phyloP scores from a whole-genome alignment of 768 basidiomycete species.

The Neoboletus subvelutipes region DNA sequence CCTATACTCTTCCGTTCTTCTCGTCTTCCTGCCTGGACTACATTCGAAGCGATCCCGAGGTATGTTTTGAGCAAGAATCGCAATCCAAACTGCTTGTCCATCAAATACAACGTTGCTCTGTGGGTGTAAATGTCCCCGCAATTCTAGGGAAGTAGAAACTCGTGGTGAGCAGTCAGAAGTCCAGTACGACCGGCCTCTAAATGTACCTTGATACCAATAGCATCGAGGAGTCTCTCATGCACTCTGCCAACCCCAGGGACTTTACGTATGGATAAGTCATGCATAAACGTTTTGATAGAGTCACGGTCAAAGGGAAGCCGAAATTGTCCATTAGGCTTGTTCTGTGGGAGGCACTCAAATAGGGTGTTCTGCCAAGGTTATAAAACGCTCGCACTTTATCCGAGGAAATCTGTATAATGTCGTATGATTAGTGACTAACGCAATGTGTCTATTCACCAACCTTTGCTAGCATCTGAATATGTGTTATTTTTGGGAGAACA shows the following conservation, averaged over 20 bases:
- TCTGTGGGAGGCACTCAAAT: constrained; percentile 42
- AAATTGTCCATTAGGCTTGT: constrained; percentile 95
- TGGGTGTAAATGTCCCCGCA: constrained; percentile 87
- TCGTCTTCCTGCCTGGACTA: constrained; percentile 70
- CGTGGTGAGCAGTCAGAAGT: not conserved
- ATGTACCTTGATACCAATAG: constrained; percentile 75
- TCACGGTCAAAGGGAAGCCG: constrained; percentile 64
- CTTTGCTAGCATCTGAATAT: constrained; percentile 83
- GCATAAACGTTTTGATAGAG: constrained; percentile 74
- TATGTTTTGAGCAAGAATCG: constrained; percentile 73
- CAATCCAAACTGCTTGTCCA: constrained; percentile 88
- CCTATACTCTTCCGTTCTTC: constrained; percentile 93
- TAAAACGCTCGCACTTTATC: constrained; percentile 59
- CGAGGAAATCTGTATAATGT: constrained; percentile 71
- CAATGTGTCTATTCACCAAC: constrained; percentile 48
- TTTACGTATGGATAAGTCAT: constrained; percentile 78
- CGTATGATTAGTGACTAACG: constrained; percentile 1
- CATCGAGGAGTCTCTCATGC: constrained; percentile 82
- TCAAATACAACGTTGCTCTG: constrained; percentile 68
- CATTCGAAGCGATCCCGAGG: constrained; percentile 85
- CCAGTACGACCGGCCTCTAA: not conserved
- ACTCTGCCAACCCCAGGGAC: constrained; percentile 91
- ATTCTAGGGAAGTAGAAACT: constrained; percentile 44
- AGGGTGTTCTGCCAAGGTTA: not conserved
- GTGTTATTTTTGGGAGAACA: constrained; percentile 18